These are phyloP conservation scores for Globisporangium acanthophoron DNA, from an alignment of 352 stramenopile genomes.

Conservation along the genomic window DNA sequence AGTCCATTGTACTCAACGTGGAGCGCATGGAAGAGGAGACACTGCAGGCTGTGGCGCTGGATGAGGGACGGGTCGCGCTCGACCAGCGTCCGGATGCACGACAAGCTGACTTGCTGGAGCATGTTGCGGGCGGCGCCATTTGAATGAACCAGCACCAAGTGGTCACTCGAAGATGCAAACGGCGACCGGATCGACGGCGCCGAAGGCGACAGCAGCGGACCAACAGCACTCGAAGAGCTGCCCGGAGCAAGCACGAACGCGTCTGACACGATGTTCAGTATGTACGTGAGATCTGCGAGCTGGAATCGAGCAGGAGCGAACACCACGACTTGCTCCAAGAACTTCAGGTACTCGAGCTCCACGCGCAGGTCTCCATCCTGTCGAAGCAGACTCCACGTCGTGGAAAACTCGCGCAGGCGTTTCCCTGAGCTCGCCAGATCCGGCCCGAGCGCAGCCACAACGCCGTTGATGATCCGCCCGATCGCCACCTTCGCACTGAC, in stretches of 20 bases:
- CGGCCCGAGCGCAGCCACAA: conserved; percentile 57
- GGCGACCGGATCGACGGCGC: conserved; percentile 11
- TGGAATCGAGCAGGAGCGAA: conserved; percentile 67
- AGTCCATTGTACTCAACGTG: conserved; percentile 60
- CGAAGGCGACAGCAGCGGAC: conserved; percentile 10
- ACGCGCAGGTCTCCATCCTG: conserved; percentile 61
- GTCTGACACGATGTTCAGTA: conserved; percentile 56
- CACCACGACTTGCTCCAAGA: conserved; percentile 80
- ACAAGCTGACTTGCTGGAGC: conserved; percentile 64
- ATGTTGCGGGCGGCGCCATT: conserved; percentile 59
- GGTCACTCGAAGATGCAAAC: conserved; percentile 18
- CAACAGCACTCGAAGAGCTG: background rate
- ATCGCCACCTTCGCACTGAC: conserved; percentile 52
- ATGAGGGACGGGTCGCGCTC: conserved; percentile 72
- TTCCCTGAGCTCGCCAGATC: conserved; percentile 38
- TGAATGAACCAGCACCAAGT: conserved; percentile 33
- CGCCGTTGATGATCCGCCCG: conserved; percentile 58
- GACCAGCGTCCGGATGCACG: conserved; percentile 71
- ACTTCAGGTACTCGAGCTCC: conserved; percentile 75
- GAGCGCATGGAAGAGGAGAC: conserved; percentile 72
- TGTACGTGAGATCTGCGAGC: conserved; percentile 45
- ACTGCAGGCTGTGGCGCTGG: conserved; percentile 50
- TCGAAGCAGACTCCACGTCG: conserved; percentile 64
- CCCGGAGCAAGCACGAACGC: conserved; percentile 12
- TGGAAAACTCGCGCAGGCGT: conserved; percentile 61